These are phyloP conservation scores for Chrysosporium keratinophilum DNA, from an alignment of 2,329 filamentous ascomycete genomes.

Conservation along the genomic window DNA sequence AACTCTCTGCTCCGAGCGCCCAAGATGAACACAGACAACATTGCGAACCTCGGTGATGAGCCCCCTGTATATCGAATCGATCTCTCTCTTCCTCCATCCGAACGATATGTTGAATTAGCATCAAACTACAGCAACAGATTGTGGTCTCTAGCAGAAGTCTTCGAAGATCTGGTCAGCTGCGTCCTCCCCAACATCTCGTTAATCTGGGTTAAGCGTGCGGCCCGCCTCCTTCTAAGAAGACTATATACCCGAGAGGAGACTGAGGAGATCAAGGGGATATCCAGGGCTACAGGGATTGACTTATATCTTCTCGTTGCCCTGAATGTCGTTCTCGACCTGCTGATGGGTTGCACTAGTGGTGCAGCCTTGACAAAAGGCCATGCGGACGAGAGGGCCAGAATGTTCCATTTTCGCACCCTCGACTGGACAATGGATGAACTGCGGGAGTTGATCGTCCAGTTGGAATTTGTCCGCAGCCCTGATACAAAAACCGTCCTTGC, in stretches of 20 bases:
- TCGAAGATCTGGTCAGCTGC: slow-evolving; percentile 41
- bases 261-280: slow-evolving; percentile 51
- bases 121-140: slow-evolving; percentile 38
- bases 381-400: slow-evolving; percentile 18
- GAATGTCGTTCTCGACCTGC: slow-evolving; percentile 53
- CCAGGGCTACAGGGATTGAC: slow-evolving; percentile 40
- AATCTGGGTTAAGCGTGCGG: slow-evolving; percentile 28
- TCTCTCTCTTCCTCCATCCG: slow-evolving; percentile 43
- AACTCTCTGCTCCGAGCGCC: too few relatives aligned
- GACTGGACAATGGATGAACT: slow-evolving; percentile 48
- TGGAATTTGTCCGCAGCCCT: slow-evolving; percentile 39
- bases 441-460: slow-evolving; percentile 41
- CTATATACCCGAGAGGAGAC: slow-evolving; percentile 49
- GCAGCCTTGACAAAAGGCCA: slow-evolving; percentile 27
- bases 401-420: slow-evolving; percentile 37
- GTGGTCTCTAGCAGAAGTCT: slow-evolving; percentile 38
- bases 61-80: slow-evolving; percentile 42
- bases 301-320: slow-evolving; percentile 52
- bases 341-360: slow-evolving; percentile 57
- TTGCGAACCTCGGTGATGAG: slow-evolving; percentile 12
- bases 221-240: slow-evolving; percentile 41
- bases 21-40: not conserved
- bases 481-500: slow-evolving; percentile 33
- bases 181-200: slow-evolving; percentile 23
- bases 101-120: slow-evolving; percentile 44